Evolutionary conservation across 495 filamentous ascomycete species (phyloP).

Genomic region (Astrothelium macrocarpum): DNA sequence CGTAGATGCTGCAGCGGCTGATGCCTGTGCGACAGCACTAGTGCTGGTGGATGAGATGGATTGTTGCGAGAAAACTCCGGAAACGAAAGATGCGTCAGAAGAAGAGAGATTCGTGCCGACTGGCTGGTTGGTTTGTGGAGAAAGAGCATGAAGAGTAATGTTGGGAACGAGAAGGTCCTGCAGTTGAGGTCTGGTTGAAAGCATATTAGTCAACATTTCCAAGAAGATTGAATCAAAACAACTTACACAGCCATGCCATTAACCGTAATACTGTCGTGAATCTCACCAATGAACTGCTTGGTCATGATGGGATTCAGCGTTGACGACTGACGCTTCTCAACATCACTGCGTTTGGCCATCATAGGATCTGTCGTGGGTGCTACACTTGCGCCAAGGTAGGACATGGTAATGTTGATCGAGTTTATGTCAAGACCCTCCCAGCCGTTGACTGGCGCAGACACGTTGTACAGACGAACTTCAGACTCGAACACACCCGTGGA

Average conservation of each 20-base stretch:
- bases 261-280: conserved; percentile 25
- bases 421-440: conserved; percentile 48
- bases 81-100: conserved; percentile 58
- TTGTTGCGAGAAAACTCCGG: conserved; percentile 52
- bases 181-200: conserved; percentile 32
- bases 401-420: conserved; percentile 49
- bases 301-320: background rate
- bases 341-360: conserved; percentile 12
- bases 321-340: background rate
- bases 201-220: background rate
- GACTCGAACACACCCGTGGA: conserved; percentile 57
- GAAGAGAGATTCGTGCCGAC: conserved; percentile 53
- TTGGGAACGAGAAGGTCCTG: conserved; percentile 53
- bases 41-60: conserved; percentile 31
- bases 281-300: conserved; percentile 22
- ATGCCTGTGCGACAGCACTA: conserved; percentile 21
- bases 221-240: background rate
- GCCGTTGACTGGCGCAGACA: conserved; percentile 45
- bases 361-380: conserved; percentile 17
- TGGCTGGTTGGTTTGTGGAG: conserved; percentile 29
- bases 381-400: conserved; percentile 51
- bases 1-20: conserved; percentile 13
- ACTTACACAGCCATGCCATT: conserved; percentile 26
- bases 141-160: conserved; percentile 48
- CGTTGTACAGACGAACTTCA: conserved; percentile 58